Conservation (phyloP, 768 basidiomycete genomes). For the Boletus reticulatus region DNA sequence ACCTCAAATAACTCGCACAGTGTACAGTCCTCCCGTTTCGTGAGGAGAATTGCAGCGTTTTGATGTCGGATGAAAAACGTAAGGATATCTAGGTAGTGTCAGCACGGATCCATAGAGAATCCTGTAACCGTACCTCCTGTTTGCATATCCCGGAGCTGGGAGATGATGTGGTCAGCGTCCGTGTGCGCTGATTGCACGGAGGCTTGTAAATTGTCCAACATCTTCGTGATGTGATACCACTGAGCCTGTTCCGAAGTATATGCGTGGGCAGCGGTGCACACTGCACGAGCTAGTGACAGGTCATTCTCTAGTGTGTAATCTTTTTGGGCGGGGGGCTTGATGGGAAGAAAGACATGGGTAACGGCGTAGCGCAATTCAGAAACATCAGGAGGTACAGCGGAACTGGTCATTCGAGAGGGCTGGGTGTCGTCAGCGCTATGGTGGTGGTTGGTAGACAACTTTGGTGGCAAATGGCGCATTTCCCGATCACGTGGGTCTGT, state of each 20-base stretch:
- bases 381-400: background rate
- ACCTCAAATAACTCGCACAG: slow-evolving; percentile 10
- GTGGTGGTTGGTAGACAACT: too few species aligned
- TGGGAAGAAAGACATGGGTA: background rate
- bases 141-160: background rate
- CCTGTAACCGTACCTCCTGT: background rate
- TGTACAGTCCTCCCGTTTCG: slow-evolving; percentile 19
- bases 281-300: background rate
- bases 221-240: background rate
- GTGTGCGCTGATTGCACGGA: background rate
- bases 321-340: background rate
- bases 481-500: too few species aligned
- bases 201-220: background rate
- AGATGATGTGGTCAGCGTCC: background rate
- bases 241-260: background rate
- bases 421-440: too few species aligned
- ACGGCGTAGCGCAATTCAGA: background rate
- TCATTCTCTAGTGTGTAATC: background rate
- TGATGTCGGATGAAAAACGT: slow-evolving; percentile 39
- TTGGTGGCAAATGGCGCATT: too few species aligned
- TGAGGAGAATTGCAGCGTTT: slow-evolving; percentile 41
- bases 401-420: too few species aligned
- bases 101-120: background rate
- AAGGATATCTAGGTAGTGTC: slow-evolving; percentile 31
- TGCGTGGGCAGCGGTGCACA: background rate